These are phyloP conservation scores for Fragilariopsis cylindrus DNA, from an alignment of 108 stramenopile species.

Conservation along the genomic window DNA sequence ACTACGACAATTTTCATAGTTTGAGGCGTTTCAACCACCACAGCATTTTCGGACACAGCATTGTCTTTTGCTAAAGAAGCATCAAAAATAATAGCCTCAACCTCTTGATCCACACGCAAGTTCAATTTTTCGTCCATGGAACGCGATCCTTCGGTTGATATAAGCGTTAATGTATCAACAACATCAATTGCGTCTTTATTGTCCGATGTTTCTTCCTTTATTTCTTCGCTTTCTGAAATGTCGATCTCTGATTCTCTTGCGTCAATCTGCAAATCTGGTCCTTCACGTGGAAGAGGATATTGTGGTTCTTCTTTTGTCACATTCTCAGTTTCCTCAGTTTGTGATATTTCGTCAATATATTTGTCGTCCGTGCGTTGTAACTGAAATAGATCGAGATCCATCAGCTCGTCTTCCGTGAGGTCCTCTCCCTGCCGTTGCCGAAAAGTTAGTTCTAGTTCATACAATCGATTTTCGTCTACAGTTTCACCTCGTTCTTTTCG, in stretches of 20 bases:
- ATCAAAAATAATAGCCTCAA: no score
- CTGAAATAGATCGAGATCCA: neutral
- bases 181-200: neutral
- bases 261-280: neutral
- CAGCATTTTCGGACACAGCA: no score
- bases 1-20: no score
- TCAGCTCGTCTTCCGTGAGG: constrained; percentile 15
- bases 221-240: neutral
- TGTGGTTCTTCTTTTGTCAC: neutral
- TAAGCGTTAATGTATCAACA: neutral
- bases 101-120: no score
- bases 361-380: constrained; percentile 9
- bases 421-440: constrained; percentile 11
- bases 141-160: no score
- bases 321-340: neutral
- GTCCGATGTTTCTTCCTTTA: neutral
- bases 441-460: constrained; percentile 15
- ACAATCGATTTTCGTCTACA: constrained; percentile 19
- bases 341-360: neutral
- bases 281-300: neutral
- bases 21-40: no score
- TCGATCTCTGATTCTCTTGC: neutral
- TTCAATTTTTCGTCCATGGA: no score
- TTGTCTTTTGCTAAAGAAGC: no score
- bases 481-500: constrained; percentile 9